Conservation (phyloP, 768 basidiomycete species). For the Nidularia pulvinata region DNA sequence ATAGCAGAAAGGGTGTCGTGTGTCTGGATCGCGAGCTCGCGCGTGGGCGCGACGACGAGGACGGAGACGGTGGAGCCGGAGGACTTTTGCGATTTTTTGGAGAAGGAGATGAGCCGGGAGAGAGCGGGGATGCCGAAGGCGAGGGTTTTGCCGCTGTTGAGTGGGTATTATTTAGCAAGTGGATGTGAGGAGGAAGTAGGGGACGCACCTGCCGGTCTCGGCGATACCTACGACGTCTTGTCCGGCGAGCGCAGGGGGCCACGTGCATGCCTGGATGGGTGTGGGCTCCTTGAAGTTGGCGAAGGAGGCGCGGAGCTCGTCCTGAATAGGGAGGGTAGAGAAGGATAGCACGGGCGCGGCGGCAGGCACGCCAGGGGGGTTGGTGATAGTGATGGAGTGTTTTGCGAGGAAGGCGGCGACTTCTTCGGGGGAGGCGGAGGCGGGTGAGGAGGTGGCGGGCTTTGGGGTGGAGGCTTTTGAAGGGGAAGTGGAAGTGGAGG, state of each 20-base stretch:
- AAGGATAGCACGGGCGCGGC: constrained; percentile 77
- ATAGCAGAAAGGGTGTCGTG: constrained; percentile 79
- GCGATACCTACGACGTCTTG: constrained; percentile 95
- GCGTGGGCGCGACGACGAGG: constrained; percentile 91
- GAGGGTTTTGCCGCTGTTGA: constrained; percentile 85
- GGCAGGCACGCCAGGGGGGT: constrained; percentile 38
- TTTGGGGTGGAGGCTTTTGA: constrained; percentile 6
- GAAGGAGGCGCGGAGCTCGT: constrained; percentile 62
- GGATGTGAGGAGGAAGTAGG: background rate
- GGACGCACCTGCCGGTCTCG: constrained; percentile 84
- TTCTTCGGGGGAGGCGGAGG: constrained; percentile 31
- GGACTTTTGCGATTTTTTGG: constrained; percentile 22
- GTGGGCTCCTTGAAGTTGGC: constrained; percentile 83
- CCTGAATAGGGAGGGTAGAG: constrained; percentile 65
- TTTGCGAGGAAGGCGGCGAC: constrained; percentile 65
- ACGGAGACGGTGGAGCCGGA: constrained; percentile 46
- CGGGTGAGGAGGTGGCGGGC: constrained; percentile 11
- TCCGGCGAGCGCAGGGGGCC: constrained; percentile 84
- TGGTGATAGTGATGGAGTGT: constrained; percentile 75
- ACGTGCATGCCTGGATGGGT: constrained; percentile 94
- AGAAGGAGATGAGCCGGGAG: constrained; percentile 52
- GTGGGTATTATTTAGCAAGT: constrained; percentile 2
- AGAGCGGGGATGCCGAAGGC: constrained; percentile 95
- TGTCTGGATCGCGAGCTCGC: constrained; percentile 95
- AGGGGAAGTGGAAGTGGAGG: constrained; percentile 15